Conservation (phyloP, 108 stramenopile species). For the Aurantiochytrium sp. region DNA sequence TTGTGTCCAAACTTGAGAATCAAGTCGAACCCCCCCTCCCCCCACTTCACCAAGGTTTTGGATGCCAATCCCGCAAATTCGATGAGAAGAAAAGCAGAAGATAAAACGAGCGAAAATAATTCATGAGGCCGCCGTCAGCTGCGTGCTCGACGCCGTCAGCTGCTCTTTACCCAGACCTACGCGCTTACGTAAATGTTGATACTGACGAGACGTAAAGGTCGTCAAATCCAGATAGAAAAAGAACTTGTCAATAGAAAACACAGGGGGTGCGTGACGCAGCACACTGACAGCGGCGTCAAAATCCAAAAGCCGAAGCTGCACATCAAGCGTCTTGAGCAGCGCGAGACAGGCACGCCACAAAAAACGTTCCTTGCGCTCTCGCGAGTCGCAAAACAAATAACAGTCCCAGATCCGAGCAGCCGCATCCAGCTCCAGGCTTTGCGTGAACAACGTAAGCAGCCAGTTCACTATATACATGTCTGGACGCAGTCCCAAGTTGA, state of each 20-base stretch:
- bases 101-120: too few species aligned
- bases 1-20: too few species aligned
- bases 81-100: too few species aligned
- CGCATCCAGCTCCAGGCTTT: background rate
- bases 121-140: background rate
- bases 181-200: background rate
- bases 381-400: background rate
- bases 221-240: background rate
- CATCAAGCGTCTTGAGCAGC: background rate
- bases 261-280: background rate
- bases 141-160: background rate
- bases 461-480: constrained; percentile 2
- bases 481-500: background rate
- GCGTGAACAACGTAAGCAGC: background rate
- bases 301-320: background rate
- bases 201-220: background rate
- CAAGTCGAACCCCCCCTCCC: too few species aligned
- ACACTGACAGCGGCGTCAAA: background rate
- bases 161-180: background rate
- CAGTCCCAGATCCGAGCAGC: constrained; percentile 7
- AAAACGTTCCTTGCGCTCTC: constrained; percentile 7
- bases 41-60: too few species aligned
- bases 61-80: too few species aligned
- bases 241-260: background rate
- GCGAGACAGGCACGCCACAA: background rate